Base-by-base conservation (phyloP, 2,329 filamentous ascomycete species). In the Rhynchosporium graminicola region DNA sequence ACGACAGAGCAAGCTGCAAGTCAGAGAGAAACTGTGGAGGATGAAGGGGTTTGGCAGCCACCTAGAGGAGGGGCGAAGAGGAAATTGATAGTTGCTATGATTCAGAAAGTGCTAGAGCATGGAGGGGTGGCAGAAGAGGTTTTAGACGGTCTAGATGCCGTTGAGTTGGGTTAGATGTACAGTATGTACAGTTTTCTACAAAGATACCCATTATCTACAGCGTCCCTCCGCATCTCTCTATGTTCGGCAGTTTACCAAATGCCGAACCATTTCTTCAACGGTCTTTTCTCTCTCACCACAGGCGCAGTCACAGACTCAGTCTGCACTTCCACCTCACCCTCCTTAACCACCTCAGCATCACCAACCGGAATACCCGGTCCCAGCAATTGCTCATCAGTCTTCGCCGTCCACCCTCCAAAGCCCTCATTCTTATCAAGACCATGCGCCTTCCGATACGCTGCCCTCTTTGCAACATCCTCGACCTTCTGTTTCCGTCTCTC, bases 101-200 rank as follows among this genome's bases (percentile, higher is more conserved):
- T 96, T 64, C 86, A 88, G 74, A 86, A 88, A 74, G 90, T 92
- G 38, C 75, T 96, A 63, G 85, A 90, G 73, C 85, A 83, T 70
- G 89, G 89, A 0, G 92, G 92, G 40, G 88, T 97, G 33, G 92
- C 89, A 3, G 87, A 93, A 68, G 94, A 97, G 75, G 89, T 97
- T 5, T 80, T 98, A 73, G 86, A 89, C 65, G 93, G 89, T 0
- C 77, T 98, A 68, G 88, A 93, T 65, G 85, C 83, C 20, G 90
- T 95, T 50, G 89, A 92, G 65, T 77, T 90, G 76, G 79, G 80
- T 67, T 89, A 78, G 52, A 68, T 65, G 48, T 67, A 63, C 42
- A 65, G 51, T 68, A 46, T 26, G n/a, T n/a, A 46, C 28, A 63
- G 59, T 56, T 63, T 59, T 63, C 54, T 60, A 57, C 33, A 62